These are phyloP conservation scores for Flaveria sonorensis DNA, from an alignment of 129 eudicot species.

Conservation along the genomic window DNA sequence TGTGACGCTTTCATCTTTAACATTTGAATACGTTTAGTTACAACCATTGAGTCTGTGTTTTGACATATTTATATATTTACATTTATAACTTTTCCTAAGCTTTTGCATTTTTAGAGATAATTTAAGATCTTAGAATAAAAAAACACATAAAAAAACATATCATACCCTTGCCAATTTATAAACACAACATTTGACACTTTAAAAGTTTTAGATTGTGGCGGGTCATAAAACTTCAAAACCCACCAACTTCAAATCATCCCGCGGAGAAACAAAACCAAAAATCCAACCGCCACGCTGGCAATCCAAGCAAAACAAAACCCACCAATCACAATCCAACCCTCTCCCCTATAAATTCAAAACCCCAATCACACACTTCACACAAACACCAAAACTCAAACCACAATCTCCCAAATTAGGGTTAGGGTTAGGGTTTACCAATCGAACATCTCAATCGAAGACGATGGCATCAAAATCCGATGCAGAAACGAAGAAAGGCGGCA, in stretches of 20 bases:
- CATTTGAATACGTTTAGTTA: no score
- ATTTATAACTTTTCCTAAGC: no score
- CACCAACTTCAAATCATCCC: background rate
- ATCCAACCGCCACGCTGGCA: slow-evolving; percentile 33
- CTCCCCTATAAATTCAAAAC: slow-evolving; percentile 1
- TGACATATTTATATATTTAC: no score
- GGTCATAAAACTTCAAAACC: no score
- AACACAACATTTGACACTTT: no score
- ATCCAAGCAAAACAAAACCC: background rate
- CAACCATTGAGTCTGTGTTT: no score
- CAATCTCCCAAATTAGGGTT: background rate
- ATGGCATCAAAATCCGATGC: slow-evolving; percentile 29
- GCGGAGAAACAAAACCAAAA: background rate
- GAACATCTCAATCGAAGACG: background rate
- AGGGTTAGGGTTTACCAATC: background rate
- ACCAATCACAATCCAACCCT: slow-evolving; percentile 21
- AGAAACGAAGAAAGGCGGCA: slow-evolving; percentile 38
- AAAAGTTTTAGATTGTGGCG: no score
- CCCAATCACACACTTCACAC: background rate
- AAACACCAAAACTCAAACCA: background rate
- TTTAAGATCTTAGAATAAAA: no score
- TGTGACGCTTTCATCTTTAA: no score
- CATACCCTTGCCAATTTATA: no score
- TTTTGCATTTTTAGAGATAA: no score
- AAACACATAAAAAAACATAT: no score